These are phyloP conservation scores for Sisymbrium altissimum DNA, from an alignment of 345 rosid species.

Conservation along the genomic window DNA sequence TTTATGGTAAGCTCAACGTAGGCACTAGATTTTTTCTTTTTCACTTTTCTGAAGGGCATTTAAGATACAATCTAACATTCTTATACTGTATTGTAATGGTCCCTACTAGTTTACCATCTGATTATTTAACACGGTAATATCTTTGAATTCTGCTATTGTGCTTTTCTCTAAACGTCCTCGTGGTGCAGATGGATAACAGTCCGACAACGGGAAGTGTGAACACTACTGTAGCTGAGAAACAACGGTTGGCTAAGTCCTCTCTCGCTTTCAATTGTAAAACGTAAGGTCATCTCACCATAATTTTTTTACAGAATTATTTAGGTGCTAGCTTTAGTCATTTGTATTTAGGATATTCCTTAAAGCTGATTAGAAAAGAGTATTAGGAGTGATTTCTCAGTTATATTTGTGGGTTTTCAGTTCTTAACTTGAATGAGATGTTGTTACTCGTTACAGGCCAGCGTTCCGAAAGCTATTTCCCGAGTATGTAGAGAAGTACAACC, in stretches of 20 bases:
- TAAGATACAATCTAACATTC: not conserved
- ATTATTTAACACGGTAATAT: not conserved
- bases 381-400: not conserved
- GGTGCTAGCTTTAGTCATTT: not conserved
- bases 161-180: not conserved
- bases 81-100: conserved; percentile 11
- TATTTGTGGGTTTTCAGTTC: not conserved
- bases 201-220: conserved; percentile 97
- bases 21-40: not conserved
- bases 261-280: conserved; percentile 92
- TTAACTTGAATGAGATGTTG: conserved; percentile 7
- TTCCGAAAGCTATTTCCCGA: conserved; percentile 94
- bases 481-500: conserved; percentile 70
- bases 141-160: not conserved
- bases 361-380: not conserved
- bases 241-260: conserved; percentile 81
- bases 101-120: not conserved
- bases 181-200: conserved; percentile 82
- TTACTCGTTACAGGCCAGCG: conserved; percentile 52
- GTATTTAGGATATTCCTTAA: not conserved
- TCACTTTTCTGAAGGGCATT: not conserved
- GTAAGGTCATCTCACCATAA: conserved; percentile 47
- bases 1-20: conserved; percentile 73
- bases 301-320: not conserved
- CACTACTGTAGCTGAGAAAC: conserved; percentile 77